Base-by-base conservation (phyloP, 441 rosid species). In the Kokia cookei region DNA sequence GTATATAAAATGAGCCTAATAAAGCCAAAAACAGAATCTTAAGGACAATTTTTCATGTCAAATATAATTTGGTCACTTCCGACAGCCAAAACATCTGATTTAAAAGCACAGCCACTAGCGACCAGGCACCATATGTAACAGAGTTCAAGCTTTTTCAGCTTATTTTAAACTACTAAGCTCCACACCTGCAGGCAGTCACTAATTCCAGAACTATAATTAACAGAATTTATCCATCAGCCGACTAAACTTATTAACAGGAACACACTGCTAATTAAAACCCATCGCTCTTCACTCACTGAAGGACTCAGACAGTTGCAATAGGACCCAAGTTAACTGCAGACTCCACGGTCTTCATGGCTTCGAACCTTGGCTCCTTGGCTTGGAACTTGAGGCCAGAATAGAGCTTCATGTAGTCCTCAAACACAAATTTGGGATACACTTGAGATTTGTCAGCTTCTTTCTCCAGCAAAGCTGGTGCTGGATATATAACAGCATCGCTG, bases 361-460 rank as follows among this genome's bases (percentile, higher is more conserved):
- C 90, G 29, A 91, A 92, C 57, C 96, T 84, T 11, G 96, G 96
- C 76, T 90, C 91, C 87, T 92, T 92, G n/a, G 90, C 87, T 74
- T 89, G 88, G 73, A 92, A 92, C 85, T 92, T 92, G 68, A 89
- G 83, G 5, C 87, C 90, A 0, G 86, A 77, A 54, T 92, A 92
- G 72, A 87, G 88, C 70, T 89, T 86, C 97, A 92, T 92, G 80
- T 92, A 92, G 81, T 91, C 94, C 35, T 87, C 93, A 17, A 92
- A 92, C 81, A 89, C 91, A 69, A 91, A 92, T 76, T 85, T 91
- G 0, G 97, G 97, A 72, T 92, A 91, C 64, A 72, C 35, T 26
- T 65, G 81, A n/a, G 61, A 61, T 9, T 75, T 35, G n/a, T 81
- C 72, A 2, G 80, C 80, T 42, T 81, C 90, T 74, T 89, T 82